These are phyloP conservation scores for Fusarium stilboides DNA, from an alignment of 2,329 filamentous ascomycete genomes.

Conservation along the genomic window DNA sequence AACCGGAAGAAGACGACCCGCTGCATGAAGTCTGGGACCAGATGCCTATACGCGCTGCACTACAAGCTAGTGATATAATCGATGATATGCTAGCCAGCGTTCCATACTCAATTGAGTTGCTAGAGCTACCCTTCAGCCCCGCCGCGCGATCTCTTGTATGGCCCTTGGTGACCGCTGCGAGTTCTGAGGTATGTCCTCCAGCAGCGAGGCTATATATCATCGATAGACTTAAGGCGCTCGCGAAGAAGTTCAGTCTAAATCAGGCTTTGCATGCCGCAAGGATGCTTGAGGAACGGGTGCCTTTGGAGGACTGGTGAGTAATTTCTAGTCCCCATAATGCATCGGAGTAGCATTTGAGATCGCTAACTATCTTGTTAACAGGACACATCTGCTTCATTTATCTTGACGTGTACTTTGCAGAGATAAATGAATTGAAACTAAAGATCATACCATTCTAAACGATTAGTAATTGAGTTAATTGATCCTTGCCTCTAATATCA, in stretches of 20 bases:
- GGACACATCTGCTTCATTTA: slow-evolving; percentile 19
- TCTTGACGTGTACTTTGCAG: background rate
- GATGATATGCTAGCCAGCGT: slow-evolving; percentile 11
- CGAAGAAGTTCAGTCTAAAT: background rate
- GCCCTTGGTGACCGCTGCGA: slow-evolving; percentile 5
- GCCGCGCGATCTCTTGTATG: slow-evolving; percentile 6
- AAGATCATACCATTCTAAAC: too few relatives aligned
- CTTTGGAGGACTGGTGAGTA: slow-evolving; percentile 10
- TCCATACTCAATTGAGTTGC: slow-evolving; percentile 6
- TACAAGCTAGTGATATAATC: background rate
- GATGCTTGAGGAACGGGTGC: slow-evolving; percentile 16
- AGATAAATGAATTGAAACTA: too few relatives aligned
- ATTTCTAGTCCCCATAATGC: background rate
- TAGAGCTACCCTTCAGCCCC: background rate
- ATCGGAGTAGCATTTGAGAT: background rate
- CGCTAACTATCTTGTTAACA: background rate
- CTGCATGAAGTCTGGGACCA: background rate
- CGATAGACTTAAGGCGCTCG: background rate
- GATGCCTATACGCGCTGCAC: background rate
- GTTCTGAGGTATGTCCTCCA: background rate
- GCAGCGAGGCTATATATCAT: slow-evolving; percentile 16
- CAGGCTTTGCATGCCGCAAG: slow-evolving; percentile 13
- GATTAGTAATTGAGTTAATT: too few relatives aligned
- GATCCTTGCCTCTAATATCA: too few relatives aligned
- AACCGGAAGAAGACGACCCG: background rate